Evolutionary conservation across 495 filamentous ascomycete species (phyloP).

Genomic region (Hamigera avellanea): DNA sequence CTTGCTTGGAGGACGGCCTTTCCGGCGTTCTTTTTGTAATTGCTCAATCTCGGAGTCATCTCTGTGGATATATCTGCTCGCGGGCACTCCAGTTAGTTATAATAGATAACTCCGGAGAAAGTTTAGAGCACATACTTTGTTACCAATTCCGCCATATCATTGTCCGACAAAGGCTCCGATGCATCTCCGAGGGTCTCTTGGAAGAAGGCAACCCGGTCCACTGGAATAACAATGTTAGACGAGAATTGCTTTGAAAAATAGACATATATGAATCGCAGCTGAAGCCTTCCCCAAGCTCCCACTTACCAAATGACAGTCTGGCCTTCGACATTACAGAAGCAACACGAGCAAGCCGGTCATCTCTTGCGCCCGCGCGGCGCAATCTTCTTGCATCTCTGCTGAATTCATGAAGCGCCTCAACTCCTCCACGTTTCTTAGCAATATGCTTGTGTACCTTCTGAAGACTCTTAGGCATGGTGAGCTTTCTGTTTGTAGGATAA

Average conservation of each 20-base stretch:
- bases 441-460: conserved; percentile 78
- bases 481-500: not conserved
- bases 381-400: conserved; percentile 69
- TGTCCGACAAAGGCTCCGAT: conserved; percentile 39
- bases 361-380: conserved; percentile 59
- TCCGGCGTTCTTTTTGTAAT: conserved; percentile 62
- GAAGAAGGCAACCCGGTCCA: conserved; percentile 63
- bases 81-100: not conserved
- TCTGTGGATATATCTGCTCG: conserved; percentile 60
- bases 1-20: conserved; percentile 68
- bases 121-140: conserved; percentile 34
- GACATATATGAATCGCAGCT: not conserved
- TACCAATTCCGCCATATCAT: conserved; percentile 51
- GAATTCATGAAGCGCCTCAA: conserved; percentile 66
- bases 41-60: conserved; percentile 62
- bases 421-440: conserved; percentile 55
- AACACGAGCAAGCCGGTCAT: conserved; percentile 63
- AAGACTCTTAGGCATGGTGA: conserved; percentile 61
- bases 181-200: conserved; percentile 48
- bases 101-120: not conserved
- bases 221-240: conserved; percentile 23
- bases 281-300: no score
- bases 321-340: conserved; percentile 48
- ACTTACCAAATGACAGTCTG: conserved; percentile 56
- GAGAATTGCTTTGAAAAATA: not conserved